Percentiles rank a stretch among this genome's conserved stretches.
Conservation (phyloP, 768 basidiomycete genomes). For the Suillus variegatus region DNA sequence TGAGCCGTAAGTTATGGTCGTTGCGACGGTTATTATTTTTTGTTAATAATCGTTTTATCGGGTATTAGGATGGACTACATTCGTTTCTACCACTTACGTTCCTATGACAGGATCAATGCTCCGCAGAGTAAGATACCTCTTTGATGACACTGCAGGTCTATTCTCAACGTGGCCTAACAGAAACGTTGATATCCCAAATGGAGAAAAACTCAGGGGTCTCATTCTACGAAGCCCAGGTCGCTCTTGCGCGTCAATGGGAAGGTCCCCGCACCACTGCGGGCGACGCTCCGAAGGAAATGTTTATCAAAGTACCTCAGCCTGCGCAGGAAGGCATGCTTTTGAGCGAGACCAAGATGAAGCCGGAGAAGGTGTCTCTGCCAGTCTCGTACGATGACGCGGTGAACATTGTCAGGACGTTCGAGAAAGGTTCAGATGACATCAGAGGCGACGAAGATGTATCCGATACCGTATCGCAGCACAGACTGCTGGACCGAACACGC, state of each 20-base stretch:
- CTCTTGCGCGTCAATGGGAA: conserved; percentile 77
- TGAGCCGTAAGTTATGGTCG: conserved; percentile 60
- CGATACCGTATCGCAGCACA: conserved; percentile 83
- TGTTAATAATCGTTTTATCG: conserved; percentile 1
- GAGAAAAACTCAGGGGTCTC: conserved; percentile 74
- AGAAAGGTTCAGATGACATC: conserved; percentile 57
- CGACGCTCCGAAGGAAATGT: conserved; percentile 49
- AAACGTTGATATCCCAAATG: conserved; percentile 62
- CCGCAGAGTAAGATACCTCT: conserved; percentile 50
- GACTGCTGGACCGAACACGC: conserved; percentile 59
- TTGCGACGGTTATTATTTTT: not conserved
- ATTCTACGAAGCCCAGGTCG: conserved; percentile 86
- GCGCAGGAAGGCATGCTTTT: conserved; percentile 49
- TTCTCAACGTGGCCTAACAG: conserved; percentile 29
- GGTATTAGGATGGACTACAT: conserved; percentile 73
- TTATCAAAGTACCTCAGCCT: conserved; percentile 56
- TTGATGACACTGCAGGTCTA: conserved; percentile 7
- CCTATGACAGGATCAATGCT: conserved; percentile 89
- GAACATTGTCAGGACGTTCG: conserved; percentile 68
- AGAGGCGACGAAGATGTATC: conserved; percentile 64
- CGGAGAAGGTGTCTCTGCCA: conserved; percentile 69
- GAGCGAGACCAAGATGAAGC: conserved; percentile 52
- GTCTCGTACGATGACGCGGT: conserved; percentile 65
- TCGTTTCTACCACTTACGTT: conserved; percentile 88
- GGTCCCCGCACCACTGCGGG: conserved; percentile 43